Evolutionary conservation across 2,329 filamentous ascomycete genomes (phyloP), one percentile per base, ranked within the genome.

Genomic region (Penicillium sp.): DNA sequence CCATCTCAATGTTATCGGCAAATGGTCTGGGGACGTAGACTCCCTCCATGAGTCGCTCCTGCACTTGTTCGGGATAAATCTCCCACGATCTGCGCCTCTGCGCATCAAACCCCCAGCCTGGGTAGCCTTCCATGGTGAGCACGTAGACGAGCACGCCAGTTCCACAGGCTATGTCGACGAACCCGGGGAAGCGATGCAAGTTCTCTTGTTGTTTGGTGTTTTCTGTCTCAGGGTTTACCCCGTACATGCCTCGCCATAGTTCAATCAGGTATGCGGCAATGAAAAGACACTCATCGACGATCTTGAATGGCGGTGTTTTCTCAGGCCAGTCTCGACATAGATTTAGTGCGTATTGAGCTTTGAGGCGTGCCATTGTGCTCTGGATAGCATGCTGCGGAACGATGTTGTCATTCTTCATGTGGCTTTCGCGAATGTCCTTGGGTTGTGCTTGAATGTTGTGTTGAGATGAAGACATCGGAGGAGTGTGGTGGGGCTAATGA

Each of bases 81-180:
- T 67, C 67, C 92, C 92, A 98, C 0, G 87, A 90, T 57, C 86
- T 93, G 36, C 92, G 77, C 26, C 68, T 67, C n/a, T 89, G 75
- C 0, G 89, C 92, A 61, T 98, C 92, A 55, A 96, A 95, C 0
- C 92, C 92, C 78, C 83, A 93, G 14, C 92, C 92, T 0, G 59
- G 51, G 62, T 87, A 96, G 8, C 88, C 88, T 65, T 96, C 89
- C 42, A 75, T 68, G 10, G 80, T 73, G 3, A 98, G 75, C 25
- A 98, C 77, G 57, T 93, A 78, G 6, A 94, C 85, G 1, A 98
- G 75, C 3, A 98, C 71, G 1, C 92, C 92, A 56, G 96, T 98
- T 2, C 92, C 92, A 58, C 92, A 96, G 4, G 90, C 92, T 30
- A 98, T 87, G 56, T 98, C 92, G 13, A 95, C 85, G 55, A 96